Conservation (phyloP, 352 stramenopile genomes). For the Chrysophaeum taylorii region DNA sequence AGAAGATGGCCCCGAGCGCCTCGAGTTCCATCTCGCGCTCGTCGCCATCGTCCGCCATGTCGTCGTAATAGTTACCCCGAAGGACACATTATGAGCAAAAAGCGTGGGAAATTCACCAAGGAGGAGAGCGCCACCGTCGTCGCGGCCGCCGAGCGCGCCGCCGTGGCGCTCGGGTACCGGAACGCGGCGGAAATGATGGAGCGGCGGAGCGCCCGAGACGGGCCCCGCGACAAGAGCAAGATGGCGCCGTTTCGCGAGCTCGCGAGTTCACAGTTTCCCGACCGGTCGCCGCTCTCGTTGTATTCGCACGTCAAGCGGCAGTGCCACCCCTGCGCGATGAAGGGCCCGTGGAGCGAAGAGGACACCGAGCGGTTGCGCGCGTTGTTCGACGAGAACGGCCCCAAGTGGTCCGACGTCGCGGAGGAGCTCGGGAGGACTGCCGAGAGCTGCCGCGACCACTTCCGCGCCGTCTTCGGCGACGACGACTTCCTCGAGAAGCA, state of each 20-base stretch:
- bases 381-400: neutral
- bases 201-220: neutral
- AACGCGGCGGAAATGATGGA: neutral
- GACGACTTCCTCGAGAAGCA: neutral
- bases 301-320: neutral
- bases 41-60: neutral
- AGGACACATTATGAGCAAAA: too few species aligned
- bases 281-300: neutral
- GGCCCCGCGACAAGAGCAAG: neutral
- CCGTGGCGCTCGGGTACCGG: neutral
- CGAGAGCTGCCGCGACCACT: neutral
- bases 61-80: too few species aligned
- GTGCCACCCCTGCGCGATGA: neutral
- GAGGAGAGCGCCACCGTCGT: neutral
- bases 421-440: neutral
- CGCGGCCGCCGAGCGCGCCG: neutral
- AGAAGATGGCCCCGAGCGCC: conserved; percentile 7
- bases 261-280: neutral
- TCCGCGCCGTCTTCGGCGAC: neutral
- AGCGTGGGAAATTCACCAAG: conserved; percentile 1
- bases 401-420: neutral
- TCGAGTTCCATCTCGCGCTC: conserved; percentile 4
- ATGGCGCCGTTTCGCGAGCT: neutral
- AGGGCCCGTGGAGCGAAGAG: neutral
- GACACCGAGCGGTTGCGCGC: neutral